Conservation (phyloP, 768 basidiomycete species). For the Gloeophyllum trabeum region DNA sequence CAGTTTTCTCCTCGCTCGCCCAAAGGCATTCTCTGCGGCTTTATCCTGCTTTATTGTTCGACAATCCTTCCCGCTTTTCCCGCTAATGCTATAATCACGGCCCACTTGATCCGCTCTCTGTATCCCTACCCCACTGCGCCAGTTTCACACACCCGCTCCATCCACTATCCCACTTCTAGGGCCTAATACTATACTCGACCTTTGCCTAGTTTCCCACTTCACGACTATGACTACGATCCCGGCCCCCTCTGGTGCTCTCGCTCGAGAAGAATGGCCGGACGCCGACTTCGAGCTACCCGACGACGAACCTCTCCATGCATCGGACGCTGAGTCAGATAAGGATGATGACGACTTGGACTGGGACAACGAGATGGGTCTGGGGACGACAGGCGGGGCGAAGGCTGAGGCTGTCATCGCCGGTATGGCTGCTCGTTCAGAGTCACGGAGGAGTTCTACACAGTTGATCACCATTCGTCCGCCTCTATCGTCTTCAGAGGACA, state of each 20-base stretch:
- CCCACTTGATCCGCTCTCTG: too few species aligned
- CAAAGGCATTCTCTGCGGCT: too few species aligned
- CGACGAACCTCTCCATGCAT: slow-evolving; percentile 52
- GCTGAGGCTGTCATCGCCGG: slow-evolving; percentile 25
- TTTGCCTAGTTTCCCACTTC: too few species aligned
- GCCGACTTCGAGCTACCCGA: slow-evolving; percentile 83
- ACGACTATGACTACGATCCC: slow-evolving; percentile 44
- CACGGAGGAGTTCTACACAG: slow-evolving; percentile 23
- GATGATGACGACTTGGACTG: slow-evolving; percentile 63
- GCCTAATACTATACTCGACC: too few species aligned
- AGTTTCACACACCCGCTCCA: too few species aligned
- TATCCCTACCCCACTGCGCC: too few species aligned
- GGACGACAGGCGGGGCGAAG: slow-evolving; percentile 41
- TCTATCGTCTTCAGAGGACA: slow-evolving; percentile 30
- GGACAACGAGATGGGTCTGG: slow-evolving; percentile 70
- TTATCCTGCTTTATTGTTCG: too few species aligned
- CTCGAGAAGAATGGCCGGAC: slow-evolving; percentile 77
- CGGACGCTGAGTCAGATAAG: slow-evolving; percentile 48
- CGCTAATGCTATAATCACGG: too few species aligned
- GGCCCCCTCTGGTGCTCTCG: slow-evolving; percentile 38
- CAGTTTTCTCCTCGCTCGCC: too few species aligned
- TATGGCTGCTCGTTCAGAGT: slow-evolving; percentile 27
- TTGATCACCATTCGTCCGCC: slow-evolving; percentile 62
- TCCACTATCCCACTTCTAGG: too few species aligned
- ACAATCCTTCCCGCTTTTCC: too few species aligned